Evolutionary conservation across 1,284 basidiomycete genomes (phyloP).

Genomic region (Calocybe gambosa): DNA sequence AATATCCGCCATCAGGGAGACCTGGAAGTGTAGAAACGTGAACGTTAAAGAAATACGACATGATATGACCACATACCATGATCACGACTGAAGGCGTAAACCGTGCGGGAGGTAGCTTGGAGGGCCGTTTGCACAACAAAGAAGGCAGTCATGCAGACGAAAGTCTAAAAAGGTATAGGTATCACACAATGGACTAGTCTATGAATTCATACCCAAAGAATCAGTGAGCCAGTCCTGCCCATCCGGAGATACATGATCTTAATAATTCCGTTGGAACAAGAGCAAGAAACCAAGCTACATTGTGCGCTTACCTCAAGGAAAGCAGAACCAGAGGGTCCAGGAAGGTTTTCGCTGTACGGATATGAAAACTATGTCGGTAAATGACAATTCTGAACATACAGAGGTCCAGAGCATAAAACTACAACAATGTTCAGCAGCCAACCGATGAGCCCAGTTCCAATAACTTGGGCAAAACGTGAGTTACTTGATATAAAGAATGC

Average conservation of each 20-base stretch:
- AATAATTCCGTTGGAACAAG: constrained; percentile 9
- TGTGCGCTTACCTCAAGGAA: constrained; percentile 49
- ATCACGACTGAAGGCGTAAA: constrained; percentile 90
- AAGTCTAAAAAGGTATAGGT: constrained; percentile 33
- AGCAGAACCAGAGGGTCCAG: constrained; percentile 61
- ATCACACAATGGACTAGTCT: constrained; percentile 12
- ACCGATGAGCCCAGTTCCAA: constrained; percentile 78
- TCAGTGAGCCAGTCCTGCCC: constrained; percentile 65
- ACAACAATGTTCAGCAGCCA: constrained; percentile 83
- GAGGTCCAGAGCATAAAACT: constrained; percentile 74
- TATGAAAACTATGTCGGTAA: constrained; percentile 1
- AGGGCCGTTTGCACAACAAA: constrained; percentile 78
- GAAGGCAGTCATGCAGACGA: constrained; percentile 78
- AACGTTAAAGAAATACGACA: not conserved
- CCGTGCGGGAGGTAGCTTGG: constrained; percentile 82
- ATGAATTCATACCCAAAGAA: constrained; percentile 57
- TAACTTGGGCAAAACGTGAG: constrained; percentile 36
- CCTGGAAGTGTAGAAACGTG: no score
- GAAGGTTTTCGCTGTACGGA: constrained; percentile 47
- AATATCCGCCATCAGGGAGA: constrained; percentile 77
- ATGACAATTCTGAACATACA: constrained; percentile 34
- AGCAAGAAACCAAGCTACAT: not conserved
- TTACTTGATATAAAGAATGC: not conserved
- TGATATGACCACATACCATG: constrained; percentile 36
- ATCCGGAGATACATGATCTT: constrained; percentile 73